Conservation (phyloP, 2,329 filamentous ascomycete species). For the Claviceps sp. region DNA sequence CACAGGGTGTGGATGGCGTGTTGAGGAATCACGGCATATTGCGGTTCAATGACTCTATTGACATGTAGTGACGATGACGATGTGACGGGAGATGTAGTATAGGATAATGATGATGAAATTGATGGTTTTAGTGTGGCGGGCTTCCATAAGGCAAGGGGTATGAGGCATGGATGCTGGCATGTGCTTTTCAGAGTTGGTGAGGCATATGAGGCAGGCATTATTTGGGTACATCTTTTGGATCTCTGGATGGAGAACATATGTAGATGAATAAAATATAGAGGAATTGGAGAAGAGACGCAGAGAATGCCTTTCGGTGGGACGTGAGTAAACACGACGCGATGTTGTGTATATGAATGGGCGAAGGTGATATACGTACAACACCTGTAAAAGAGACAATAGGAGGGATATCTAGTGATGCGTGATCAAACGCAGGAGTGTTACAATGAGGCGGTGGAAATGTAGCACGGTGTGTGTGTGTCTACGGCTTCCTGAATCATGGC, state of each 20-base stretch:
- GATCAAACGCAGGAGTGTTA: no score
- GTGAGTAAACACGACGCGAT: no score
- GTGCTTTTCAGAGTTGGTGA: not conserved
- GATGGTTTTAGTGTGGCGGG: no score
- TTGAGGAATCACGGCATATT: slow-evolving; percentile 77
- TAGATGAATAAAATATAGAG: not conserved
- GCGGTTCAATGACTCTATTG: slow-evolving; percentile 86
- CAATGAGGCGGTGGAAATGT: no score
- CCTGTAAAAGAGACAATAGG: no score
- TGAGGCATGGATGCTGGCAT: not conserved
- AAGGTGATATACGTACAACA: not conserved
- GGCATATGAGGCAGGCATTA: not conserved
- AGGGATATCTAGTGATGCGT: no score
- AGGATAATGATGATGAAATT: not conserved
- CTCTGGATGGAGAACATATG: not conserved
- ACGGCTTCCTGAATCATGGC: no score
- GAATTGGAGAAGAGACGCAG: no score
- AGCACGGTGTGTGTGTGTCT: no score
- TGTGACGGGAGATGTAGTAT: not conserved
- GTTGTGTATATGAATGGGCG: no score
- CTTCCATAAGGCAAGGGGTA: not conserved
- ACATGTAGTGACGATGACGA: slow-evolving; percentile 32
- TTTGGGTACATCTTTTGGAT: not conserved
- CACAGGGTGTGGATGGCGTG: slow-evolving; percentile 76
- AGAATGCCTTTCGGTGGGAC: no score